These are phyloP conservation scores for Aspergillus caelatus DNA, from an alignment of 2,329 filamentous ascomycete genomes.

Conservation along the genomic window DNA sequence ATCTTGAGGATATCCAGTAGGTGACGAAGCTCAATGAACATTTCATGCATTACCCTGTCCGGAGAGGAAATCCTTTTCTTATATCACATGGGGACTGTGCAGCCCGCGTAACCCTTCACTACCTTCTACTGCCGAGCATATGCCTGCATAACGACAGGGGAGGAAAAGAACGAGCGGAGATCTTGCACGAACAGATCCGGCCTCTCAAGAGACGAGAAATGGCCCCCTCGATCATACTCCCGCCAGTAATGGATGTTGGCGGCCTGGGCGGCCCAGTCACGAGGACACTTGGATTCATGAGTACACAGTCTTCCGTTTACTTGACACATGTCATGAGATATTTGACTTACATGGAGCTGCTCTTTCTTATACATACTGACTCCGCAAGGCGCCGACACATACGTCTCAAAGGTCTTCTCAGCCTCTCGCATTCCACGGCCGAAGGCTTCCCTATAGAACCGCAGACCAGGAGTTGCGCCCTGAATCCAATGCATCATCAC, in stretches of 20 bases:
- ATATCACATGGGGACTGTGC: no score
- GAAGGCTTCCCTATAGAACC: not conserved
- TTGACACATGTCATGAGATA: fast-evolving
- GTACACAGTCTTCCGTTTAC: not conserved
- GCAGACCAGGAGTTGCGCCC: not conserved
- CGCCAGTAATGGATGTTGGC: not conserved
- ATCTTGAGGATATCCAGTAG: not conserved
- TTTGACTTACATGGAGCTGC: not conserved
- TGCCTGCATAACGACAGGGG: not conserved
- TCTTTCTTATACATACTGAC: not conserved
- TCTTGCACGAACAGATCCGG: not conserved
- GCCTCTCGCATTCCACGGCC: not conserved
- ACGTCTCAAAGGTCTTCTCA: not conserved
- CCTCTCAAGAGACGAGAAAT: not conserved
- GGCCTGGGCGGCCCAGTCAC: not conserved
- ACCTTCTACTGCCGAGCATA: not conserved
- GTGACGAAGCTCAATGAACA: not conserved
- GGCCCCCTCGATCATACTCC: not conserved
- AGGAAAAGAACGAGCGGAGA: not conserved
- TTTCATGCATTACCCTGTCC: not conserved
- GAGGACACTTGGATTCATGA: not conserved
- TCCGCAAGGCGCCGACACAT: not conserved
- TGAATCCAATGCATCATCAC: not conserved
- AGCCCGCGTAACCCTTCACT: no score
- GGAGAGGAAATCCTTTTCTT: no score